phyloP scores from a whole-genome alignment of 441 rosid genomes.

The California macrophylla region DNA sequence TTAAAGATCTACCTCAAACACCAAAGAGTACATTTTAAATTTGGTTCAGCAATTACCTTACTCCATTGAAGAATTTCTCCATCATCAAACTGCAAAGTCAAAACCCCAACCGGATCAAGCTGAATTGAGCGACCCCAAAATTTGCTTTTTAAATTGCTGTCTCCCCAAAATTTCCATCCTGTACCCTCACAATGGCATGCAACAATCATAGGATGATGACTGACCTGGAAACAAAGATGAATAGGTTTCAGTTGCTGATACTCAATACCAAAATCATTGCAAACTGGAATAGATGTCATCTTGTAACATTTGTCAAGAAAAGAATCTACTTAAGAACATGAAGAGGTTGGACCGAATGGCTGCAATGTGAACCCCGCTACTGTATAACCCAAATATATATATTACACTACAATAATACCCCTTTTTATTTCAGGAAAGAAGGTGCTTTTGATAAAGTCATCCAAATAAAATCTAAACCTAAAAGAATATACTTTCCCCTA shows the following conservation, averaged over 20 bases:
- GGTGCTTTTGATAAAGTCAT: background rate
- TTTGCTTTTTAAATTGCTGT: conserved; percentile 79
- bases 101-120: conserved; percentile 73
- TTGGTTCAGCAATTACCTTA: conserved; percentile 37
- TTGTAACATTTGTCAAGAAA: background rate
- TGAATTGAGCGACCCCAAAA: conserved; percentile 93
- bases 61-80: conserved; percentile 79
- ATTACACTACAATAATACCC: too few relatives aligned
- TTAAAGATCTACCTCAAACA: background rate
- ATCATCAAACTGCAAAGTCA: conserved; percentile 71
- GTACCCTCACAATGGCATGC: conserved; percentile 81
- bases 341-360: background rate
- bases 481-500: background rate
- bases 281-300: background rate
- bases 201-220: conserved; percentile 88
- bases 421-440: background rate
- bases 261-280: background rate
- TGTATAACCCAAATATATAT: background rate
- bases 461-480: background rate
- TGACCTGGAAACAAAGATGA: conserved; percentile 39
- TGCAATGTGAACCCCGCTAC: background rate
- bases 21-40: background rate
- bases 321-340: background rate
- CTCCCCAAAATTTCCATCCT: conserved; percentile 90
- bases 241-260: background rate